Percentiles rank a stretch among this genome's conserved stretches.
phyloP scores from a whole-genome alignment of 768 basidiomycete genomes.

The Strobilomyces echinocephalus region DNA sequence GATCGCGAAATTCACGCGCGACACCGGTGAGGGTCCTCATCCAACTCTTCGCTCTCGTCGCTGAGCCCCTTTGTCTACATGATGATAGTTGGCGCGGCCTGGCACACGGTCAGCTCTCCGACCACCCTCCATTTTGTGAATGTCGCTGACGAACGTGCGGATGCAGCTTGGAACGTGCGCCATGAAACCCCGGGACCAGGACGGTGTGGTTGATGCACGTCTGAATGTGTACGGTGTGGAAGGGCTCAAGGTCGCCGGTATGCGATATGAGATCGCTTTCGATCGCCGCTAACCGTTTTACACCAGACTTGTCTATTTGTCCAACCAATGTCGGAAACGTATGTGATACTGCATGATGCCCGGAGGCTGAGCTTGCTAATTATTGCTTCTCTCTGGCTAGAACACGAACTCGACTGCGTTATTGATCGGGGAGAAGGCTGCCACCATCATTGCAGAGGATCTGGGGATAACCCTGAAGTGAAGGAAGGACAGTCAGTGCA shows the following conservation, averaged over 20 bases:
- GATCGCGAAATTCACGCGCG: constrained; percentile 26
- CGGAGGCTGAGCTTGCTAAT: neutral
- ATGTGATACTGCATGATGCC: neutral
- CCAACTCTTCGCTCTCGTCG: too few relatives aligned
- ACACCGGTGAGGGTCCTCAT: constrained; percentile 4
- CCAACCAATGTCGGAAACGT: constrained; percentile 24
- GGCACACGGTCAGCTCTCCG: constrained; percentile 16
- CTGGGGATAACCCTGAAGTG: constrained; percentile 11
- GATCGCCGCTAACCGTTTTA: neutral
- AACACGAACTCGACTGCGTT: constrained; percentile 44
- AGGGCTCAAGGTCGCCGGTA: constrained; percentile 59
- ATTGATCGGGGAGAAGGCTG: constrained; percentile 57
- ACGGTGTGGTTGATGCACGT: constrained; percentile 58
- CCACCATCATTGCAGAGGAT: constrained; percentile 54
- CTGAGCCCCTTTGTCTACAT: neutral
- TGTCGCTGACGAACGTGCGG: neutral
- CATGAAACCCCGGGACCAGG: constrained; percentile 56
- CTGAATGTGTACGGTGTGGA: constrained; percentile 60
- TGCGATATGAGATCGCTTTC: neutral
- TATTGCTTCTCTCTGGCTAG: neutral
- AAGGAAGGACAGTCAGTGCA: neutral
- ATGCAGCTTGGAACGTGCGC: constrained; percentile 59
- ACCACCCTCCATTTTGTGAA: too few relatives aligned
- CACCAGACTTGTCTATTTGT: constrained; percentile 36
- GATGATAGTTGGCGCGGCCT: neutral